A percentile compares a stretch with the other conserved stretches of the same genome.
phyloP scores from a whole-genome alignment of 805 yeast genomes.

The Kurtzmaniella cleridarum region DNA sequence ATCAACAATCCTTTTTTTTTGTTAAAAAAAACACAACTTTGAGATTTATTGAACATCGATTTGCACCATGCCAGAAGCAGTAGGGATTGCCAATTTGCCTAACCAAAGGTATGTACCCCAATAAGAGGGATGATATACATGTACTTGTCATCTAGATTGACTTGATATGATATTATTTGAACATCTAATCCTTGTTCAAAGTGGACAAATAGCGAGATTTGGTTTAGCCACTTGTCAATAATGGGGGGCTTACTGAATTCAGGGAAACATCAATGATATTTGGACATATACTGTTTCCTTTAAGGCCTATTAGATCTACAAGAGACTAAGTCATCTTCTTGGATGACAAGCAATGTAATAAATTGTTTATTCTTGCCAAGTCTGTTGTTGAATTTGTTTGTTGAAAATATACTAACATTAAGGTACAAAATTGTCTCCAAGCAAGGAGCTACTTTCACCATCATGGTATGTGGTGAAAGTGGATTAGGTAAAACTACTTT shows the following conservation, averaged over 20 bases:
- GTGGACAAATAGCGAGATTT: not conserved
- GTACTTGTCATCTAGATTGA: too few relatives aligned
- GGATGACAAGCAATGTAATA: too few relatives aligned
- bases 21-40: too few relatives aligned
- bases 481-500: constrained; percentile 93
- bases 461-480: constrained; percentile 87
- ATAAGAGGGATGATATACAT: not conserved
- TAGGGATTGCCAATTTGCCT: constrained; percentile 70
- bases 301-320: too few relatives aligned
- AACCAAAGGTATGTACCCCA: constrained; percentile 53
- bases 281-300: too few relatives aligned
- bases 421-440: constrained; percentile 72
- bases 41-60: constrained; percentile 1
- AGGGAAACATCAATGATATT: not conserved
- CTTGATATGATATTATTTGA: too few relatives aligned
- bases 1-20: too few relatives aligned
- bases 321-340: too few relatives aligned
- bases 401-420: not conserved
- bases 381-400: too few relatives aligned
- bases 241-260: too few relatives aligned
- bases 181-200: not conserved
- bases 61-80: constrained; percentile 44
- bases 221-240: too few relatives aligned
- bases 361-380: too few relatives aligned
- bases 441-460: constrained; percentile 70